Evolutionary conservation across 345 rosid genomes (phyloP), one percentile per base, ranked within the genome.

Genomic region (Bruguiera sexangula): DNA sequence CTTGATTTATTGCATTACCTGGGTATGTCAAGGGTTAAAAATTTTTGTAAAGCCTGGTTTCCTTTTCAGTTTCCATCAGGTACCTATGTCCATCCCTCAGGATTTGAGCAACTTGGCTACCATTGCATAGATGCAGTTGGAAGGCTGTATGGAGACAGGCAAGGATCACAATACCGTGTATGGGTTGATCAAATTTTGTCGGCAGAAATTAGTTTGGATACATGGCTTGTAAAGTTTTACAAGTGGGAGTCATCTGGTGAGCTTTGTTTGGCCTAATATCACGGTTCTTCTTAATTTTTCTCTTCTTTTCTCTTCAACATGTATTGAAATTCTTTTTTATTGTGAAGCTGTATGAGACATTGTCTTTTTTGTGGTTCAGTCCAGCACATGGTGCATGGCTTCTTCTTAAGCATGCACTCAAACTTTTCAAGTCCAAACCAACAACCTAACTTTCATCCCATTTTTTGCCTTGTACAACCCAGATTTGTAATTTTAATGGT

Each of bases 171-270:
- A 22, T 66, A 66, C 22, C 10, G 43, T 2, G 37, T 66, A 11
- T 73, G 76, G 76, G 29, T 73, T 13, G 71, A 73, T 60, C 61
- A 24, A 34, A 51, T 73, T 22, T 66, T 65, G 54, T 51, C 66
- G 20, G 62, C 43, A 15, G 62, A 60, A 67, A 56, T 73, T 52
- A 60, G 67, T 53, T 51, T 55, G 11, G 67, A 67, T 29, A 18
- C 53, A 8, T 73, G 76, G 76, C 71, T 52, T 36, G 66, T 66
- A 29, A 73, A 73, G 22, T 73, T 73, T 21, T 51, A 51, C 30
- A 73, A 73, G 39, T 73, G 71, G 76, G 76, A 73, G 67, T n/a
- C 36, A 24, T 73, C 66, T 34, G 76, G 76, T 73, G 71, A 73
- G 76, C 18, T 22, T 51, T 51, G 21, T 24, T 57, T 58, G 24